Base-by-base conservation (phyloP, 345 rosid species). In the Ceriops decandra region DNA sequence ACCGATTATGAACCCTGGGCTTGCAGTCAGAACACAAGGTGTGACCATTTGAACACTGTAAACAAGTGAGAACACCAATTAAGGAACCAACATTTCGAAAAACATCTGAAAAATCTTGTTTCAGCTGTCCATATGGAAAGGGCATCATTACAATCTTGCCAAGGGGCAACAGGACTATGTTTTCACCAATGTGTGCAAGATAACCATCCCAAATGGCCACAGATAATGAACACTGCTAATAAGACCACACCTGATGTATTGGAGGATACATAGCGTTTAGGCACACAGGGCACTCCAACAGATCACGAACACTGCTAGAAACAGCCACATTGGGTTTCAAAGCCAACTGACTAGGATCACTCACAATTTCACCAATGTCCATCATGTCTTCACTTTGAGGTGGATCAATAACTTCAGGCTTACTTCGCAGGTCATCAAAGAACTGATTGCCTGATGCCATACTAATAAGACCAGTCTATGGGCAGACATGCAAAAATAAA, bases 231-330 rank as follows among this genome's bases (percentile, higher is more conserved):
- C 59, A 13, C 8, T 61, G 63, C 81, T 64, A 77, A 87, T 24
- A 24, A 24, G 26, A 24, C 26, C 26, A 24, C 26, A 24, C 96
- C 96, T 90, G 96, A 69, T 90, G 96, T 73, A 90, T 87, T 32
- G 96, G 96, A 24, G 92, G 96, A 81, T 90, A 90, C 96, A 90
- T 90, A 9, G 89, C 90, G 72, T 87, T 87, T 72, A 87, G 80
- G 83, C 96, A 90, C 72, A 90, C 96, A 36, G 93, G 96, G 70
- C 96, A 90, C 75, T 90, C 96, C 82, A 90, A 76, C 46, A 90
- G 82, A 62, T 90, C 93, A 21, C 88, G 92, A 35, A 90, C 90
- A 78, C 89, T 86, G 82, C 88, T 90, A 17, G 92, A 82, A 27
- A 87, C 90, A 42, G 80, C 65, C 59, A 86, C 52, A 70, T 83